Conservation (phyloP, 1,284 basidiomycete species). For the Boletellus sp. region DNA sequence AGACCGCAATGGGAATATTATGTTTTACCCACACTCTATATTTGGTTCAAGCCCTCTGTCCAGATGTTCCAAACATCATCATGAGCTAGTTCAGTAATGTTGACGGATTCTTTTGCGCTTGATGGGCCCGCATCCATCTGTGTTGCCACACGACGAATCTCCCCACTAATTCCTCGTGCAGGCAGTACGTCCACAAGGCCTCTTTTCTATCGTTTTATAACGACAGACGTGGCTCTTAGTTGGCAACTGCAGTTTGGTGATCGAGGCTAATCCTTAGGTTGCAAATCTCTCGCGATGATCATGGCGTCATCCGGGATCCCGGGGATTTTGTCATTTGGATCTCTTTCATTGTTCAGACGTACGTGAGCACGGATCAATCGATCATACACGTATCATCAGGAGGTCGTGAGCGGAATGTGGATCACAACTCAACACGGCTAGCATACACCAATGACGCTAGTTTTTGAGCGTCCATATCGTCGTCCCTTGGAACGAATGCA, state of each 20-base stretch:
- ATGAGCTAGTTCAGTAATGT: slow-evolving; percentile 3
- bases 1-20: slow-evolving; percentile 30
- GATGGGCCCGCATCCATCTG: no score
- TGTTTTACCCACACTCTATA: slow-evolving; percentile 40
- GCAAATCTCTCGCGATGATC: no score
- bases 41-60: slow-evolving; percentile 18
- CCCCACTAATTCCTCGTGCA: slow-evolving; percentile 33
- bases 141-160: slow-evolving; percentile 21
- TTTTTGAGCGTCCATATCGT: not conserved
- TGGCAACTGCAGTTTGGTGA: no score
- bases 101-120: not conserved
- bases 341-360: no score
- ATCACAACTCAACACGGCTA: not conserved
- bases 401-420: not conserved
- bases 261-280: no score
- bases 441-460: not conserved
- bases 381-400: no score
- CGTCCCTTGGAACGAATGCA: not conserved
- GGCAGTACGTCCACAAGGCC: slow-evolving; percentile 6
- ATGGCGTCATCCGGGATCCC: no score
- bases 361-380: no score
- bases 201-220: no score
- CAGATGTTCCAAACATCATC: slow-evolving; percentile 21
- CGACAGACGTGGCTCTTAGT: no score
- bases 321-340: no score